Percentiles rank a stretch among this genome's conserved stretches.
phyloP scores from a whole-genome alignment of 2,329 filamentous ascomycete genomes.

The Davidsoniella australis region DNA sequence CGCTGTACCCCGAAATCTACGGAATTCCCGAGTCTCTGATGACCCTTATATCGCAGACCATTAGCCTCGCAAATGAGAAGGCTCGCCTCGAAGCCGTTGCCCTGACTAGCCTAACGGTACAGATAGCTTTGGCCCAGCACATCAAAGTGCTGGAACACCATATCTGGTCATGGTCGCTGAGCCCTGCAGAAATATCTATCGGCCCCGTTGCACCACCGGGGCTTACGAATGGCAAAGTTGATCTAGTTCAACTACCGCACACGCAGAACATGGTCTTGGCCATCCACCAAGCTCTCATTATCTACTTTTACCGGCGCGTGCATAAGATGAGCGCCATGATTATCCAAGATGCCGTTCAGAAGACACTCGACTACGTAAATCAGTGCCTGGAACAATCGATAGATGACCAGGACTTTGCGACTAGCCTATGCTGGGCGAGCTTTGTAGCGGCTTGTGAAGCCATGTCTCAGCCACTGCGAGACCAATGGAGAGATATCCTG shows the following conservation, averaged over 20 bases:
- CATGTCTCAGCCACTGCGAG: slow-evolving; percentile 20
- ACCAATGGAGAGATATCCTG: slow-evolving; percentile 16
- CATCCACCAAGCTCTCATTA: slow-evolving; percentile 26
- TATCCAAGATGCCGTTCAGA: slow-evolving; percentile 22
- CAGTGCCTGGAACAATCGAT: slow-evolving; percentile 19
- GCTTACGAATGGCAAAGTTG: neutral
- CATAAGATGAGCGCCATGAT: slow-evolving; percentile 22
- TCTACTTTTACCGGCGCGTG: slow-evolving; percentile 29
- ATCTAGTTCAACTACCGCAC: slow-evolving; percentile 13
- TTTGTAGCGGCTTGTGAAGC: slow-evolving; percentile 29
- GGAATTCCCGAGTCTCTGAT: slow-evolving; percentile 26
- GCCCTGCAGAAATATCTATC: slow-evolving; percentile 7
- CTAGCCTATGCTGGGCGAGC: slow-evolving; percentile 25
- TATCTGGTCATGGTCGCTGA: slow-evolving; percentile 20
- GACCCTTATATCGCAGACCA: slow-evolving; percentile 24
- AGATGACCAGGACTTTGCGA: slow-evolving; percentile 22
- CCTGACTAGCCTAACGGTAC: slow-evolving; percentile 13
- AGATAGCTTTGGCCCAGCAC: slow-evolving; percentile 13
- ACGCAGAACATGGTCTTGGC: slow-evolving; percentile 21
- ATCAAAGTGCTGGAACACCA: slow-evolving; percentile 19
- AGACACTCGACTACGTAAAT: slow-evolving; percentile 22
- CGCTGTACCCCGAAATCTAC: slow-evolving; percentile 28
- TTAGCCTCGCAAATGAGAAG: slow-evolving; percentile 27
- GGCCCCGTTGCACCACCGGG: slow-evolving; percentile 3
- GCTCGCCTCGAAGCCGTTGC: slow-evolving; percentile 17